Percentiles rank a stretch among this genome's conserved stretches.
These are phyloP conservation scores for Metschnikowia continentalis DNA, from an alignment of 805 yeast genomes.

Conservation along the genomic window DNA sequence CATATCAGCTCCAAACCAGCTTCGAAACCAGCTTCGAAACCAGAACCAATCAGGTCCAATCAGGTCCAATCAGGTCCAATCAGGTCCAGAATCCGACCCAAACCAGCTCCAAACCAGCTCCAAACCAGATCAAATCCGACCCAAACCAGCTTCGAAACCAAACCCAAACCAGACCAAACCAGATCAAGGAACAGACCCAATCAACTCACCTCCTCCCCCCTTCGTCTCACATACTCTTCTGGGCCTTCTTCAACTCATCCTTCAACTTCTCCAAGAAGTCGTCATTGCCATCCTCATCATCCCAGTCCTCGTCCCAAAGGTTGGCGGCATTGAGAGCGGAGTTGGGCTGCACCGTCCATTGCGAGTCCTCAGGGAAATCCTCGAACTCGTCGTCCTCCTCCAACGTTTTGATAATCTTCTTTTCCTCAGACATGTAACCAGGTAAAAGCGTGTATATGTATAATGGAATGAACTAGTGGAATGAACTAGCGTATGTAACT, in stretches of 20 bases:
- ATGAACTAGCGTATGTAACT: not conserved
- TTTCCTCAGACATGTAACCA: constrained; percentile 19
- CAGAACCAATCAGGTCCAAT: too few relatives aligned
- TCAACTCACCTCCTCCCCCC: not conserved
- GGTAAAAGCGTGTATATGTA: too few relatives aligned
- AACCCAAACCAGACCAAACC: not conserved
- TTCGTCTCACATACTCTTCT: constrained; percentile 6
- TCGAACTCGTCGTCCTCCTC: constrained; percentile 98
- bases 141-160: too few relatives aligned
- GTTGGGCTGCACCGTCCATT: constrained; percentile 65
- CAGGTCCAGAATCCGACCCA: too few relatives aligned
- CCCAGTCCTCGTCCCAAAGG: constrained; percentile 98
- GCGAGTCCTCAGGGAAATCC: constrained; percentile 84
- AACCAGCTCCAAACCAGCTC: too few relatives aligned
- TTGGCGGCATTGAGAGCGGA: constrained; percentile 50
- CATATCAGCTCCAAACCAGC: too few relatives aligned
- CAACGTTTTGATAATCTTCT: constrained; percentile 57
- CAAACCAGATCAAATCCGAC: too few relatives aligned
- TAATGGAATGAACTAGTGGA: not conserved
- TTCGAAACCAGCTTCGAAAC: too few relatives aligned
- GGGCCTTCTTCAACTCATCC: constrained; percentile 35
- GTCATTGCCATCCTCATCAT: constrained; percentile 89
- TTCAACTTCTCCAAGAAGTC: constrained; percentile 75
- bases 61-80: too few relatives aligned
- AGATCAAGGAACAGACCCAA: too few relatives aligned